Evolutionary conservation across 768 basidiomycete genomes (phyloP), one percentile per base, ranked within the genome.

Genomic region (Mycena amicta): DNA sequence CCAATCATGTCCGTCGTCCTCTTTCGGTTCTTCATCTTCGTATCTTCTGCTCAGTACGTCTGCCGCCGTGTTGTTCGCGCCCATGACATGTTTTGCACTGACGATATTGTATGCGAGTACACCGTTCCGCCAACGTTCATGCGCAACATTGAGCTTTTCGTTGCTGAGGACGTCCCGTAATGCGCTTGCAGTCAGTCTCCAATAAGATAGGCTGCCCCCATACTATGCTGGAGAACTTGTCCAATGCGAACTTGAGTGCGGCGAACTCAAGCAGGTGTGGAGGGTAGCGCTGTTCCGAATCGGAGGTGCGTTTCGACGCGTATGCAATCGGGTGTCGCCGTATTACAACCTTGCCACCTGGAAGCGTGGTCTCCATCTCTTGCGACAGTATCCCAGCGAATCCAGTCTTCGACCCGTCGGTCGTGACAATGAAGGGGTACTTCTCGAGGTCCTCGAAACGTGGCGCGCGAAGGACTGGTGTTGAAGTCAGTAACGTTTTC

Each of bases 321-420:
- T 70, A 75, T 0, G 53, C 71, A 2, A 75, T 62, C 0, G 74
- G 74, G 52, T 72, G 70, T 3, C 63, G 28, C 2, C 52, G 15
- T 15, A 52, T 6, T 2, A 65, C 60, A 0, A n/a, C 45, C 16
- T 28, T 49, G 1, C 70, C 65, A 15, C 51, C 56, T 2, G 63
- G 60, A 1, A 60, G 46, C 4, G 43, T 51, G 5, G 51, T 55
- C 2, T 56, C n/a, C 30, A 53, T 60, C 1, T 53, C 45, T 46
- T 73, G 73, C 0, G 68, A 28, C 0, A 74, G 53, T 0, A 68
- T 58, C 3, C 57, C 72, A 0, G 61, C 68, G 33, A 72, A 73
- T 0, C 72, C 69, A 8, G 8, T 8, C 18, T 37, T 37, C 11
- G 11, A 8, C 11, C 33, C 33, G 33, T 37, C 33, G 8, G 33